These are phyloP conservation scores for Boletus subcaerulescens DNA, from an alignment of 768 basidiomycete species.

Conservation along the genomic window DNA sequence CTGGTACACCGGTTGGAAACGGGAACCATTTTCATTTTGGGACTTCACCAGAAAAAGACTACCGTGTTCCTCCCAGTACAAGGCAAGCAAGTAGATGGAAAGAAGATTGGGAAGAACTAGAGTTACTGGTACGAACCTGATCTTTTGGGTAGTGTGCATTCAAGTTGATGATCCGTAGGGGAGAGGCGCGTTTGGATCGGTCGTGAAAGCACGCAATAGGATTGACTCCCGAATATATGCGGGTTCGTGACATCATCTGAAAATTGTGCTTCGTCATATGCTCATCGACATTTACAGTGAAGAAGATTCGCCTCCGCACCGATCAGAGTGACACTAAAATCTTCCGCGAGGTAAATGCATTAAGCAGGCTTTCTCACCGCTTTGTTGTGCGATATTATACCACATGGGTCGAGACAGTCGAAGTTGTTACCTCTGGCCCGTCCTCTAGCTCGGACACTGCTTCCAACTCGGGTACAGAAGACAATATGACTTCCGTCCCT, in stretches of 20 bases:
- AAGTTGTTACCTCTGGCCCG: constrained; percentile 44
- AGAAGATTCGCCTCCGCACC: constrained; percentile 82
- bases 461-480: constrained; percentile 38
- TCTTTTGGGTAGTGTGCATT: not conserved
- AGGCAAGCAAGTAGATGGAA: constrained; percentile 79
- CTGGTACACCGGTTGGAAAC: constrained; percentile 50
- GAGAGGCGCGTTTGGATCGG: constrained; percentile 89
- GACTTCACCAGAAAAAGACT: constrained; percentile 67
- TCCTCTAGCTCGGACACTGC: constrained; percentile 47
- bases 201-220: constrained; percentile 89
- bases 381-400: constrained; percentile 92
- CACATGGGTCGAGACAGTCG: constrained; percentile 80
- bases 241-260: constrained; percentile 38
- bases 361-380: constrained; percentile 84
- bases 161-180: constrained; percentile 46
- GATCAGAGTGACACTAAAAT: constrained; percentile 83
- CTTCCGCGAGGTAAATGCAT: constrained; percentile 84
- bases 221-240: constrained; percentile 85
- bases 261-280: not conserved
- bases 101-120: constrained; percentile 92
- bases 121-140: constrained; percentile 55
- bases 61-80: constrained; percentile 36
- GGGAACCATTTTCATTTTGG: constrained; percentile 26
- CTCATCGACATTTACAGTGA: constrained; percentile 46
- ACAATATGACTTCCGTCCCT: constrained; percentile 58